Percentiles rank a stretch among this genome's conserved stretches.
phyloP scores from a whole-genome alignment of 129 eudicot species.

The Helichrysum umbraculigerum region DNA sequence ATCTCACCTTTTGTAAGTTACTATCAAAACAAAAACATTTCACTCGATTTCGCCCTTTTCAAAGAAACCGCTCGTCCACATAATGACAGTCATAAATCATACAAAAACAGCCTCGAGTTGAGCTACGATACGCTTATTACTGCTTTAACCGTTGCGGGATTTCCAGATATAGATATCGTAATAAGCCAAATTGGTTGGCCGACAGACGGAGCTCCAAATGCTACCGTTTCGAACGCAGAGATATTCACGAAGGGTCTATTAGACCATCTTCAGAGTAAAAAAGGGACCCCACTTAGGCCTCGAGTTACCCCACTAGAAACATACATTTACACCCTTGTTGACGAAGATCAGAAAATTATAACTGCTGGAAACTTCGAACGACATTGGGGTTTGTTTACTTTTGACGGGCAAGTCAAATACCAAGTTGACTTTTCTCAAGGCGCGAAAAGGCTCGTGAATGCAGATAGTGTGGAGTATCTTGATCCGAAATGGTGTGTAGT shows the following conservation, averaged over 20 bases:
- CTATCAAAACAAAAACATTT: conserved; percentile 64
- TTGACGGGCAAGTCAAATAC: conserved; percentile 88
- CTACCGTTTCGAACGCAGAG: conserved; percentile 64
- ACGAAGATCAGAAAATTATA: conserved; percentile 69
- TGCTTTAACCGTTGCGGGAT: conserved; percentile 61
- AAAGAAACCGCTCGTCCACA: conserved; percentile 58
- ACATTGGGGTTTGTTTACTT: conserved; percentile 92
- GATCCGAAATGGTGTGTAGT: conserved; percentile 83
- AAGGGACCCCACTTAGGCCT: conserved; percentile 73
- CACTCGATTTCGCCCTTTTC: conserved; percentile 77
- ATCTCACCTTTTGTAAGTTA: conserved; percentile 74
- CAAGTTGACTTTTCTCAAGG: conserved; percentile 56
- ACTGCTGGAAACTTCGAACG: conserved; percentile 62
- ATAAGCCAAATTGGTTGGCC: conserved; percentile 95
- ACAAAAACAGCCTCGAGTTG: conserved; percentile 66
- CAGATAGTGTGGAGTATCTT: conserved; percentile 68
- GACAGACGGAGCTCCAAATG: conserved; percentile 85
- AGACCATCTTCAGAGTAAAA: conserved; percentile 40
- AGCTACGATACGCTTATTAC: conserved; percentile 65
- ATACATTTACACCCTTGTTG: conserved; percentile 68
- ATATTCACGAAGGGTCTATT: conserved; percentile 61
- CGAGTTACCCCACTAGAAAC: conserved; percentile 45
- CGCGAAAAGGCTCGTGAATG: conserved; percentile 55
- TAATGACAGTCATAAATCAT: conserved; percentile 58
- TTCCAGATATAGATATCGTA: conserved; percentile 56